Evolutionary conservation across 495 filamentous ascomycete genomes (phyloP), one percentile per base, ranked within the genome.

Genomic region (Penicillium herquei): DNA sequence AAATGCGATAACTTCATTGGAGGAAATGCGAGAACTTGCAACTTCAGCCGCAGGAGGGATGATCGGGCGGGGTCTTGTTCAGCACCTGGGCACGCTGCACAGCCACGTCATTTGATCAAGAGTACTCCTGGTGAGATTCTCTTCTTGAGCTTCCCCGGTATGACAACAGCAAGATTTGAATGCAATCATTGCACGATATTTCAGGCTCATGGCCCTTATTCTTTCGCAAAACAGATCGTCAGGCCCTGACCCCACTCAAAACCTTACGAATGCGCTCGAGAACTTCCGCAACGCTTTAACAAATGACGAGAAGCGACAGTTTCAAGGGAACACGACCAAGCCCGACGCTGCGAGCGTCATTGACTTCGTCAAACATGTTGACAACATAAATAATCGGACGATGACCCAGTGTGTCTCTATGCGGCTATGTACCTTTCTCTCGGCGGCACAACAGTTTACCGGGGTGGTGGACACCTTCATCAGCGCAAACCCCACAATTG

Each of bases 401-500:
- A 55, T 26, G 7, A 43, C 8, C 14, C 51, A 56, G 49, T 57
- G 67, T 51, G 55, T 71, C 30, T 67, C 55, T 13, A 52, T 61
- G 43, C 61, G 68, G 14, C 49, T 67, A 34, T 68, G 52, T 55
- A 62, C 58, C 12, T 65, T 71, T 44, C 62, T 71, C 13, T 52
- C 68, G 33, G 62, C 58, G 42, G 58, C 61, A 10, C 68, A 67
- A 47, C 62, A 68, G 50, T 73, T 72, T 46, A 58, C 56, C 41
- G 39, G 48, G 13, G 54, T 70, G 42, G 57, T 72, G 44, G 62
- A 68, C 14, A 65, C 64, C 11, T 72, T 69, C 49, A 58, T 70
- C 39, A 69, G 64, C 50, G 67, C 67, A 3, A 49, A 69, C 55
- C 71, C 71, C 2, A 43, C 41, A 14, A 62, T 70, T 46, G 71